These are phyloP conservation scores for Stemphylium vesicarium DNA, from an alignment of 2,329 filamentous ascomycete genomes.

Conservation along the genomic window DNA sequence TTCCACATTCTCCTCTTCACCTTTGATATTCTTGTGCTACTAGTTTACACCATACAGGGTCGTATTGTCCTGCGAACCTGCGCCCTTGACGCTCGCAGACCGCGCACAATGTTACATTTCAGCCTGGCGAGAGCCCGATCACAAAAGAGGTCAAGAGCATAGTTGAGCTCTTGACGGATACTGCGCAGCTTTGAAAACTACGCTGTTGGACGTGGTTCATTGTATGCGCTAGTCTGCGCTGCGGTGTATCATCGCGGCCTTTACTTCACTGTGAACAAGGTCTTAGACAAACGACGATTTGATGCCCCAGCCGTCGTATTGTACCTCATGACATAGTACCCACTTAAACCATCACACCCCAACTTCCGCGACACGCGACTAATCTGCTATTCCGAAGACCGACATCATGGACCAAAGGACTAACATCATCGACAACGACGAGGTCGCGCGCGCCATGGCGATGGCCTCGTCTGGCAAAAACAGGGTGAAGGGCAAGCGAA, in stretches of 20 bases:
- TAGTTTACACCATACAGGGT: too few relatives aligned
- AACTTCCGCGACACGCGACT: too few relatives aligned
- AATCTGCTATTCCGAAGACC: not conserved
- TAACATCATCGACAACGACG: slow-evolving; percentile 8
- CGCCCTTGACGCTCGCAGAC: too few relatives aligned
- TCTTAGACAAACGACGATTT: slow-evolving; percentile 5
- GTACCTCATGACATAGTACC: not conserved
- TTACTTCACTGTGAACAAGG: slow-evolving; percentile 6
- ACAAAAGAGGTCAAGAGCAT: too few relatives aligned
- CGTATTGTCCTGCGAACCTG: too few relatives aligned
- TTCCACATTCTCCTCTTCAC: too few relatives aligned
- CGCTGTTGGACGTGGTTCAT: not conserved
- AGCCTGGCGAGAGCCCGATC: too few relatives aligned
- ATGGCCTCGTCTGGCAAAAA: not conserved
- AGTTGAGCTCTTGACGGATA: too few relatives aligned
- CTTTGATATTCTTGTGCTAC: too few relatives aligned
- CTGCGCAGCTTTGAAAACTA: too few relatives aligned
- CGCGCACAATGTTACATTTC: too few relatives aligned
- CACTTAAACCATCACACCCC: too few relatives aligned
- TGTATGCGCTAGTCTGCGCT: not conserved
- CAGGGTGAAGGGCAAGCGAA: slow-evolving; percentile 1
- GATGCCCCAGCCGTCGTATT: not conserved
- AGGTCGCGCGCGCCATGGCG: slow-evolving; percentile 2
- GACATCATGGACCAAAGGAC: not conserved
- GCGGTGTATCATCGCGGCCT: not conserved